phyloP scores from a whole-genome alignment of 2,329 filamentous ascomycete species.

The Monosporascus sp. region DNA sequence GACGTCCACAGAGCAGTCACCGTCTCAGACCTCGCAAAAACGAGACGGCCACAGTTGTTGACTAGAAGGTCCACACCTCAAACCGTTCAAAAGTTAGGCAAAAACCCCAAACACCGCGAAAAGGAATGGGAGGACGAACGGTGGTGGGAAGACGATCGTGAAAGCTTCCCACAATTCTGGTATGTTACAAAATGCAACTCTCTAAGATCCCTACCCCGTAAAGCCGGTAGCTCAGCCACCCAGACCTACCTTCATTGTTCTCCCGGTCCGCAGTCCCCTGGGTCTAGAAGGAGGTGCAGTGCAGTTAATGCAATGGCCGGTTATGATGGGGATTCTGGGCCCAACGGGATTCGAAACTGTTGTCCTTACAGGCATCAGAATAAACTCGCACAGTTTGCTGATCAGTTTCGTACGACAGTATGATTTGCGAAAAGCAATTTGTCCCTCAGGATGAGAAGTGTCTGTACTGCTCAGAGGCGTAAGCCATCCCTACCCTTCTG shows the following conservation, averaged over 20 bases:
- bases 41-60: slow-evolving; percentile 42
- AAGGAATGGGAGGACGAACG: slow-evolving; percentile 43
- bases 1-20: slow-evolving; percentile 49
- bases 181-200: slow-evolving; percentile 34
- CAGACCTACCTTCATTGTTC: too few species aligned
- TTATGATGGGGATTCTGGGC: not conserved
- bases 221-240: too few species aligned
- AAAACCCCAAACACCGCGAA: slow-evolving; percentile 46
- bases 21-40: slow-evolving; percentile 40
- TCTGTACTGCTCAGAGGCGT: slow-evolving; percentile 60
- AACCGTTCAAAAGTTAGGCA: slow-evolving; percentile 42
- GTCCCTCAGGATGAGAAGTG: slow-evolving; percentile 51
- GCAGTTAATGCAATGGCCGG: too few species aligned
- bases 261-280: too few species aligned
- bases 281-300: too few species aligned
- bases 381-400: slow-evolving; percentile 9
- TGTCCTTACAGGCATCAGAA: slow-evolving; percentile 20
- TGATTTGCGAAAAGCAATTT: slow-evolving; percentile 65
- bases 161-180: slow-evolving; percentile 63
- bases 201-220: not conserved
- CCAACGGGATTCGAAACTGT: slow-evolving; percentile 3
- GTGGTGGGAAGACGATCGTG: slow-evolving; percentile 52
- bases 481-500: slow-evolving; percentile 28
- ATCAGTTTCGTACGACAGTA: slow-evolving; percentile 39
- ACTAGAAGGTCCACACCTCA: slow-evolving; percentile 37